Evolutionary conservation across 1,139 yeast genomes (phyloP).

Genomic region (Hyphopichia burtonii): DNA sequence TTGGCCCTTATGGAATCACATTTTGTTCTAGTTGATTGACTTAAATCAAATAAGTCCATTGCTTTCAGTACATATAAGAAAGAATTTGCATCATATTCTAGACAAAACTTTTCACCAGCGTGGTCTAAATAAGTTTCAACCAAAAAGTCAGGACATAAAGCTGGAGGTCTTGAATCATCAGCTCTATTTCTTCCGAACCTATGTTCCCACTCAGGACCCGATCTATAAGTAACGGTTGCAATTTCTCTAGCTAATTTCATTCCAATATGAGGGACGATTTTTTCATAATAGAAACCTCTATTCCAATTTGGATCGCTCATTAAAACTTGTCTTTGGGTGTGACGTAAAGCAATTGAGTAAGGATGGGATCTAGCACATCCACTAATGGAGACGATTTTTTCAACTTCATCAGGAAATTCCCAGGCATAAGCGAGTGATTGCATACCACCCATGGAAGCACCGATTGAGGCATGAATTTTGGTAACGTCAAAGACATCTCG

Average conservation of each 20-base stretch:
- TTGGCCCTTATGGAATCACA: slow-evolving; percentile 42
- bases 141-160: slow-evolving; percentile 87
- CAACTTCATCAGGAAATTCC: slow-evolving; percentile 77
- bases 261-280: slow-evolving; percentile 87
- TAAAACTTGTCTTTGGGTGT: slow-evolving; percentile 86
- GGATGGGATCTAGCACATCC: slow-evolving; percentile 97
- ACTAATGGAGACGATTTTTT: slow-evolving; percentile 70
- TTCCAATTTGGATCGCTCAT: slow-evolving; percentile 97
- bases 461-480: slow-evolving; percentile 75
- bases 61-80: slow-evolving; percentile 85
- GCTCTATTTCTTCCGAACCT: slow-evolving; percentile 88
- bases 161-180: slow-evolving; percentile 76
- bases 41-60: slow-evolving; percentile 89
- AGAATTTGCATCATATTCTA: slow-evolving; percentile 90
- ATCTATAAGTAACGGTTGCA: slow-evolving; percentile 90
- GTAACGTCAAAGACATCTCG: slow-evolving; percentile 58
- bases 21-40: slow-evolving; percentile 44
- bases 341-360: slow-evolving; percentile 89
- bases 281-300: slow-evolving; percentile 80
- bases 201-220: slow-evolving; percentile 97
- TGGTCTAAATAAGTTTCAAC: slow-evolving; percentile 93
- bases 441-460: slow-evolving; percentile 98
- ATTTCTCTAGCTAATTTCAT: slow-evolving; percentile 93
- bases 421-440: slow-evolving; percentile 86
- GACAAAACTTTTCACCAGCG: slow-evolving; percentile 90